Percentiles rank a stretch among this genome's conserved stretches.
phyloP scores from a whole-genome alignment of 495 filamentous ascomycete species.

The Penicillium antarcticum region DNA sequence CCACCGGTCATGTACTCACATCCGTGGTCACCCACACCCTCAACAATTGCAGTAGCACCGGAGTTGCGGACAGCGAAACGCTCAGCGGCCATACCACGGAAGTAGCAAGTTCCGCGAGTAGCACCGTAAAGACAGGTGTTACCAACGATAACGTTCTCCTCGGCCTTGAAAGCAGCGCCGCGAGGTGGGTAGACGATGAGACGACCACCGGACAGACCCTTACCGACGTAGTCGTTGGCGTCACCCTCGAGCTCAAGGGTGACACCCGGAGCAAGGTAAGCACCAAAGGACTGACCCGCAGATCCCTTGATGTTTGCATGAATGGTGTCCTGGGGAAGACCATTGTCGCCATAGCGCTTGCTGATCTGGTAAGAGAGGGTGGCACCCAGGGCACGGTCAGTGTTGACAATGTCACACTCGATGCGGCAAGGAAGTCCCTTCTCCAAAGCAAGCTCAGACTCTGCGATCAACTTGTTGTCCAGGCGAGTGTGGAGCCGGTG shows the following conservation, averaged over 20 bases:
- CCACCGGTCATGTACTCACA: conserved; percentile 99
- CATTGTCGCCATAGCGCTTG: conserved; percentile 84
- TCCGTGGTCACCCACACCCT: conserved; percentile 96
- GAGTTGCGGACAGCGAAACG: conserved; percentile 98
- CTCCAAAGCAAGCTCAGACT: conserved; percentile 94
- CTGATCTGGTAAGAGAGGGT: conserved; percentile 97
- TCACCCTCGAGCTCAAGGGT: conserved; percentile 98
- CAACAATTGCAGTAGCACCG: conserved; percentile 92
- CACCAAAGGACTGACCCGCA: conserved; percentile 96
- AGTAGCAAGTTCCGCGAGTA: conserved; percentile 90
- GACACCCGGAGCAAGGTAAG: conserved; percentile 90
- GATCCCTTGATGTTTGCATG: conserved; percentile 99
- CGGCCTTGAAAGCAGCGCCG: conserved; percentile 90
- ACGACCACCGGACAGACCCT: conserved; percentile 93
- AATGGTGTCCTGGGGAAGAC: conserved; percentile 90
- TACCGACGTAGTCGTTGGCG: conserved; percentile 97
- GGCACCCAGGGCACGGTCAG: conserved; percentile 90
- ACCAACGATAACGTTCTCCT: conserved; percentile 95
- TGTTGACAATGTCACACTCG: conserved; percentile 98
- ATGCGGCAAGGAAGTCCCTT: conserved; percentile 94
- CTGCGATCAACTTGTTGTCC: conserved; percentile 97
- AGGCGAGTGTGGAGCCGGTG: conserved; percentile 90
- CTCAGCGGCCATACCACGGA: conserved; percentile 96
- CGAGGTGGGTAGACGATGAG: conserved; percentile 96
- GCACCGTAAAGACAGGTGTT: conserved; percentile 98